Evolutionary conservation across 2,329 filamentous ascomycete species (phyloP), one percentile per base, ranked within the genome.

Genomic region (Leptographium wingfieldii): DNA sequence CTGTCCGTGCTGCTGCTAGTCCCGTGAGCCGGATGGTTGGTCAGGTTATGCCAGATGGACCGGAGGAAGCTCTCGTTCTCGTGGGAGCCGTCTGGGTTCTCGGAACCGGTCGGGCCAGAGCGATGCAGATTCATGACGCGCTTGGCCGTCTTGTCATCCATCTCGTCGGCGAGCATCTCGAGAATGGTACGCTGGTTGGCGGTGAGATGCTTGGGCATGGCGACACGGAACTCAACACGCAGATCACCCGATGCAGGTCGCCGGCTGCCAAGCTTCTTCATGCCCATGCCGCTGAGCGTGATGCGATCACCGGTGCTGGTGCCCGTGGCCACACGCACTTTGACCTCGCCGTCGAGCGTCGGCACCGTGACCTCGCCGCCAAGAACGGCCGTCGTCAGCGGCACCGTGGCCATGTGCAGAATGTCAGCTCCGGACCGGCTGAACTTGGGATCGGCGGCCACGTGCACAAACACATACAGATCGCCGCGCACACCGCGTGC

Each of bases 161-260:
- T 87, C 76, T 99, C 94, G 68, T 99, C 92, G 7, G 94, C 94
- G 65, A 99, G 82, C 83, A 97, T 92, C 76, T 99, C 94, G 53
- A 95, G 76, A 61, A 99, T 88, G 0, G 90, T 95, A 59, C 94
- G 82, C 76, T 99, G 92, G 74, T 96, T 97, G 54, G 87, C 82
- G 59, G 82, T 90, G 65, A 99, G 79, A 68, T 92, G 96, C 75
- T 96, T 97, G 54, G 94, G 94, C 90, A 97, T 96, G 59, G 82
- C 77, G 54, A 99, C 89, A 72, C 90, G 90, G 80, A 96, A 99
- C 72, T 99, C 92, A 7, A 99, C 91, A 70, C 84, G 87, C 62
- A 99, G 75, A 69, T 99, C 94, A 64, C 94, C 94, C 35, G 80
- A 82, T 48, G 80, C 82, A 60, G 85, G 80, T 29, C 90, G 81